A percentile compares a stretch with the other conserved stretches of the same genome.
Conservation (phyloP, 805 yeast species). For the Millerago galiae region DNA sequence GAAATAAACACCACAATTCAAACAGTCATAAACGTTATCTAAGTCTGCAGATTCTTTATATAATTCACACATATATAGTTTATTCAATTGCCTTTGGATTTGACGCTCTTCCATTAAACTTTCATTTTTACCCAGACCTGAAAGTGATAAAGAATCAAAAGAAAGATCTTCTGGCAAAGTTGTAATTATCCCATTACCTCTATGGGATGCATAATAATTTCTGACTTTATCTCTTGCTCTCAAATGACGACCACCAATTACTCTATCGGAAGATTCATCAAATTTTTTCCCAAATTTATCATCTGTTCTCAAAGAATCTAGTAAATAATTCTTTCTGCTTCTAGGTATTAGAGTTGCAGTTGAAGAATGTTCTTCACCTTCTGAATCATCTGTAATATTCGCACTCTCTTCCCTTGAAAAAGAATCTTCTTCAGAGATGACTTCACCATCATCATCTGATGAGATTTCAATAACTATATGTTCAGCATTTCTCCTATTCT, state of each 20-base stretch:
- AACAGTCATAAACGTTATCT: slow-evolving; percentile 21
- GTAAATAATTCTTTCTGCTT: background rate
- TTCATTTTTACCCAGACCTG: background rate
- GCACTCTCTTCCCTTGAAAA: background rate
- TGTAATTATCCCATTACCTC: background rate
- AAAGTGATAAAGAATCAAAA: slow-evolving; percentile 4
- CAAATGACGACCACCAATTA: too few relatives aligned
- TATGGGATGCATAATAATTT: too few relatives aligned
- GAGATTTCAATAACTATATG: slow-evolving; percentile 1
- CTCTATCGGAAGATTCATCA: too few relatives aligned
- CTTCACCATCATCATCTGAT: slow-evolving; percentile 7
- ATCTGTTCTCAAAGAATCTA: too few relatives aligned
- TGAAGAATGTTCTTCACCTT: background rate
- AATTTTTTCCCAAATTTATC: too few relatives aligned
- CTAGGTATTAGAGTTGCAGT: background rate
- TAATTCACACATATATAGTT: slow-evolving; percentile 11
- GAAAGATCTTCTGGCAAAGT: slow-evolving; percentile 8
- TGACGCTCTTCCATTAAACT: slow-evolving; percentile 7
- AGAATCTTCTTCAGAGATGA: slow-evolving; percentile 1
- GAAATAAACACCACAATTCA: slow-evolving; percentile 26
- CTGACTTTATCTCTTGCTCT: too few relatives aligned
- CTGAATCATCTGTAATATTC: background rate
- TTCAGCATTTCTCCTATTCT: background rate
- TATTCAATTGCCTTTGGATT: slow-evolving; percentile 19
- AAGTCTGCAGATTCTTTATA: slow-evolving; percentile 10